A percentile compares a stretch with the other conserved stretches of the same genome.
Conservation (phyloP, 495 filamentous ascomycete genomes). For the Lasiosphaeriaceae sp. region DNA sequence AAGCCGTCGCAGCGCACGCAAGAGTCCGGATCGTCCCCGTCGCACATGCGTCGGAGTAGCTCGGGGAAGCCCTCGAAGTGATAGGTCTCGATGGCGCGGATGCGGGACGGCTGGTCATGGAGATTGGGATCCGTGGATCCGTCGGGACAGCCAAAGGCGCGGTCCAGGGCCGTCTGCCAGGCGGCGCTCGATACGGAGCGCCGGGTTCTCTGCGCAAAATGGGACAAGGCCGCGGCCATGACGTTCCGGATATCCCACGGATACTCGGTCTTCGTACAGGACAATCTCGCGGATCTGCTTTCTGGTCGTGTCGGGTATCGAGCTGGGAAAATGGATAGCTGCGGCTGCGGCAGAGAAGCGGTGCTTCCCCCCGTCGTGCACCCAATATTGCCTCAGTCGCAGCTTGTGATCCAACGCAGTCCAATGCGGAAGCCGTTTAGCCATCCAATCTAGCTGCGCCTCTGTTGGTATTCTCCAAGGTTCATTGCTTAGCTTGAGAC, state of each 20-base stretch:
- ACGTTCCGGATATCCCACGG: neutral
- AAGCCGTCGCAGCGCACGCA: neutral
- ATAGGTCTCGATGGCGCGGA: neutral
- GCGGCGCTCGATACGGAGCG: neutral
- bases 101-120: too few species aligned
- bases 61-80: neutral
- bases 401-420: too few species aligned
- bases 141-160: too few species aligned
- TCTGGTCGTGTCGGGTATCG: neutral
- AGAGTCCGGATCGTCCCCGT: neutral
- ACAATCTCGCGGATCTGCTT: neutral
- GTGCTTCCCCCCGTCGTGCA: neutral
- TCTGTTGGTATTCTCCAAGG: constrained; percentile 1
- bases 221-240: neutral
- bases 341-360: neutral
- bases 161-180: neutral
- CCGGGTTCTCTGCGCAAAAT: neutral
- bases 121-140: too few species aligned
- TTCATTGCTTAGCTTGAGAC: neutral
- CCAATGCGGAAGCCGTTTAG: too few species aligned
- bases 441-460: neutral
- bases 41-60: neutral
- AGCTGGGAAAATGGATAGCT: neutral
- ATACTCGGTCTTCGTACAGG: neutral
- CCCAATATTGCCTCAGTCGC: too few species aligned